These are phyloP conservation scores for Ampelocalamus luodianensis DNA, from an alignment of 176 grass and related monocot genomes.

Conservation along the genomic window DNA sequence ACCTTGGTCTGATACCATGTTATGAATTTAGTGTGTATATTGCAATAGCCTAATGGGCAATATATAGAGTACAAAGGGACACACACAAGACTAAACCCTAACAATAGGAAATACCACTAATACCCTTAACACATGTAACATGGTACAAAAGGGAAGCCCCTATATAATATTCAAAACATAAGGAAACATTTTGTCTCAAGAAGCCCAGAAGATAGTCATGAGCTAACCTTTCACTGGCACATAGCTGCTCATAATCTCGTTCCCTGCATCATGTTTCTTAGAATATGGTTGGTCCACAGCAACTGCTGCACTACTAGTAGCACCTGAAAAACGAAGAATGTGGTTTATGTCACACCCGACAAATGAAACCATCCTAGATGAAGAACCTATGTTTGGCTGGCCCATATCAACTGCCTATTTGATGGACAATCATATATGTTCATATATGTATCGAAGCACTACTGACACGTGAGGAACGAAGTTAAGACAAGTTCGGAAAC, in stretches of 20 bases:
- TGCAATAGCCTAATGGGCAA: no score
- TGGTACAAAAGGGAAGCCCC: not conserved
- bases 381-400: constrained; percentile 13
- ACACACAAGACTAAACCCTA: no score
- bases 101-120: no score
- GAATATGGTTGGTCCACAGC: constrained; percentile 43
- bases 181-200: not conserved
- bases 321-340: constrained; percentile 45
- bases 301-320: constrained; percentile 42
- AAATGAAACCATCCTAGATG: constrained; percentile 39
- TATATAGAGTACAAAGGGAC: no score
- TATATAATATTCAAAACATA: constrained; percentile 7
- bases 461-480: constrained; percentile 7
- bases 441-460: not conserved
- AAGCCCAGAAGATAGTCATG: not conserved
- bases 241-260: constrained; percentile 37
- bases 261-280: constrained; percentile 51
- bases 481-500: not conserved
- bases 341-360: constrained; percentile 20
- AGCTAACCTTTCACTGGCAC: constrained; percentile 49
- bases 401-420: constrained; percentile 36
- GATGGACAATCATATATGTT: constrained; percentile 19
- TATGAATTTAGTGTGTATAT: no score
- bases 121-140: not conserved
- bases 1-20: no score